Percentiles rank a stretch among this genome's conserved stretches.
Conservation (phyloP, 2,329 filamentous ascomycete genomes). For the Rhynchosporium graminicola region DNA sequence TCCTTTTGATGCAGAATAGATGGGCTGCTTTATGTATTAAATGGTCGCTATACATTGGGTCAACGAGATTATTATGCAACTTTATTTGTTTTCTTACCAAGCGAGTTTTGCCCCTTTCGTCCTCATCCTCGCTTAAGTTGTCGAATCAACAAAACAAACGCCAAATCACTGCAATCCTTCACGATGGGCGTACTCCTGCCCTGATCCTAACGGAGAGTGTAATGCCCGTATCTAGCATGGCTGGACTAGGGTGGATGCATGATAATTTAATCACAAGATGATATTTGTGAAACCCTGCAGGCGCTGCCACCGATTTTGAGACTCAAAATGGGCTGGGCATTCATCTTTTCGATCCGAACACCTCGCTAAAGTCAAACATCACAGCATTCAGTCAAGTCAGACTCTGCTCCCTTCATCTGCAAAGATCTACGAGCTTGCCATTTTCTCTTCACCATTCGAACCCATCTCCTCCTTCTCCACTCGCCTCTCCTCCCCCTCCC, state of each 20-base stretch:
- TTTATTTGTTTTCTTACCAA: not conserved
- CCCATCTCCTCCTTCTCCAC: conserved; percentile 40
- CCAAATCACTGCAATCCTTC: too few relatives aligned
- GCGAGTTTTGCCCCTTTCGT: not conserved
- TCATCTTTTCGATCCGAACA: not conserved
- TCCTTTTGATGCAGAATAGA: conserved; percentile 74
- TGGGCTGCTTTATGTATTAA: not conserved
- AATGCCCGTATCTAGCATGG: too few relatives aligned
- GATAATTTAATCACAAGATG: too few relatives aligned
- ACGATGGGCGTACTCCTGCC: too few relatives aligned
- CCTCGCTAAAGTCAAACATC: conserved; percentile 3
- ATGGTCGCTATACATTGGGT: not conserved
- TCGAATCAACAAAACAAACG: too few relatives aligned
- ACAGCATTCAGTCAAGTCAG: not conserved
- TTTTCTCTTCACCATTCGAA: conserved; percentile 39
- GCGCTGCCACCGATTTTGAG: not conserved
- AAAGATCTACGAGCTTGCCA: conserved; percentile 19
- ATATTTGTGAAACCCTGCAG: too few relatives aligned
- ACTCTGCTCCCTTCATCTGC: conserved; percentile 17
- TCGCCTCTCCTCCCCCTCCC: conserved; percentile 42
- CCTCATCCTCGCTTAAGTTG: not conserved
- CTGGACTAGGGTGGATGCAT: too few relatives aligned
- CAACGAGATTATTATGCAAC: not conserved
- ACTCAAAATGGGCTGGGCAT: not conserved
- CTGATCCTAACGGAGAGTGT: too few relatives aligned